A percentile compares a stretch with the other conserved stretches of the same genome.
These are phyloP conservation scores for Penicillium bialowiezense DNA, from an alignment of 495 filamentous ascomycete species.

Conservation along the genomic window DNA sequence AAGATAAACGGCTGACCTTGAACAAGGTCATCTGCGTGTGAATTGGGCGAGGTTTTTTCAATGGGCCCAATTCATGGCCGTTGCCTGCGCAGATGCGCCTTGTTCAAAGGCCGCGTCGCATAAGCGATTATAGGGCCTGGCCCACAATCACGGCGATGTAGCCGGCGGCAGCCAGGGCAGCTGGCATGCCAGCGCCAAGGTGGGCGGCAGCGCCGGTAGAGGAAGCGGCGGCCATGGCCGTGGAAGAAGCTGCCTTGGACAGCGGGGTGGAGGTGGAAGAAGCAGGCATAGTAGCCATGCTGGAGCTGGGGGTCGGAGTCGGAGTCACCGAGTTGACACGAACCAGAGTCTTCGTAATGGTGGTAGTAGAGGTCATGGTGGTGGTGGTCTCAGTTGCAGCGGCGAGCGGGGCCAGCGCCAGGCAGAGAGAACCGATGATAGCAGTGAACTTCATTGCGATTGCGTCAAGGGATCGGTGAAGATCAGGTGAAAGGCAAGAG, in stretches of 20 bases:
- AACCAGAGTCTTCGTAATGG: conserved; percentile 35
- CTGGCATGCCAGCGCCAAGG: conserved; percentile 29
- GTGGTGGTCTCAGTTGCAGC: conserved; percentile 19
- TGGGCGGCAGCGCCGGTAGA: conserved; percentile 20
- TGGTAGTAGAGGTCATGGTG: conserved; percentile 31
- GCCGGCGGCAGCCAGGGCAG: conserved; percentile 33
- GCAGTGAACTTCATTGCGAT: conserved; percentile 34
- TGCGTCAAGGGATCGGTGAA: background rate
- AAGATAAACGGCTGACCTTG: conserved; percentile 21
- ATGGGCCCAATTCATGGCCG: background rate
- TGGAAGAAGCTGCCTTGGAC: conserved; percentile 13
- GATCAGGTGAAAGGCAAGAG: background rate
- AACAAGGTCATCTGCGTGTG: background rate
- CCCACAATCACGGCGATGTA: conserved; percentile 41
- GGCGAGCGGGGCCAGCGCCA: conserved; percentile 31
- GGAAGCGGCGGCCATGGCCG: conserved; percentile 22
- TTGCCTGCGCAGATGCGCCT: background rate
- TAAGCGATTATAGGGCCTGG: conserved; percentile 25
- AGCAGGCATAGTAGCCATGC: conserved; percentile 13
- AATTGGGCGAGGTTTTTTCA: background rate
- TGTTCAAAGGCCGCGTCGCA: background rate
- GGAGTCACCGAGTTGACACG: conserved; percentile 30
- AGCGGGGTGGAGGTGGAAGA: conserved; percentile 22
- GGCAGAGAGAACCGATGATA: conserved; percentile 34
- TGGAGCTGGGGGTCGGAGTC: conserved; percentile 20